phyloP scores from a whole-genome alignment of 2,329 filamentous ascomycete genomes.

The Onygenales sp. region DNA sequence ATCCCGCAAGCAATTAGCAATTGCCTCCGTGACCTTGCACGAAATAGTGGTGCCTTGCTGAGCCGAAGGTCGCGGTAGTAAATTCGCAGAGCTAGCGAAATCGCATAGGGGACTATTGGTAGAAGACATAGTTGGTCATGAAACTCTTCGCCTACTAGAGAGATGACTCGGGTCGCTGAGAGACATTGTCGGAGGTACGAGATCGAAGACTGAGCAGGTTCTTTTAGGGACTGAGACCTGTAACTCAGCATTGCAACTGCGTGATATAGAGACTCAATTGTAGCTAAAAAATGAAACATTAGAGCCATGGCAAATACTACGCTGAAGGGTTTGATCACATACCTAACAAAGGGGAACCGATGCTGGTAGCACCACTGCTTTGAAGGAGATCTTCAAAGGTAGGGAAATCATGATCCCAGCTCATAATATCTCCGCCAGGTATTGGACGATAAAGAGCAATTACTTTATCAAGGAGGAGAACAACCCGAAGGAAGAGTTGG shows the following conservation, averaged over 20 bases:
- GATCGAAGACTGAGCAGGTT: conserved; percentile 25
- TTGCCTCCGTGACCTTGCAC: conserved; percentile 14
- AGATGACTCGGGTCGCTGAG: conserved; percentile 49
- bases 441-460: conserved; percentile 51
- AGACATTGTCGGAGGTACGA: conserved; percentile 50
- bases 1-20: not conserved
- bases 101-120: conserved; percentile 53
- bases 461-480: conserved; percentile 49
- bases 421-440: conserved; percentile 21
- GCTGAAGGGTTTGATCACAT: conserved; percentile 10
- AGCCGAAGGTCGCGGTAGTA: conserved; percentile 57
- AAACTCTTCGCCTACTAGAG: conserved; percentile 44
- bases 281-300: conserved; percentile 31
- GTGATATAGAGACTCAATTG: conserved; percentile 55
- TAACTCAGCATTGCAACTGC: conserved; percentile 55
- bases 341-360: conserved; percentile 38
- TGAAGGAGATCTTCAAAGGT: conserved; percentile 22
- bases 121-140: conserved; percentile 39
- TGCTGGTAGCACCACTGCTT: conserved; percentile 10
- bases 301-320: not conserved
- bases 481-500: conserved; percentile 46
- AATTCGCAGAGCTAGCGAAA: conserved; percentile 53
- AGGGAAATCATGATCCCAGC: conserved; percentile 16
- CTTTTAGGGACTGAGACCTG: conserved; percentile 25
- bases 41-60: conserved; percentile 50